phyloP scores from a whole-genome alignment of 2,329 filamentous ascomycete genomes.

The Lecanosticta acicola region DNA sequence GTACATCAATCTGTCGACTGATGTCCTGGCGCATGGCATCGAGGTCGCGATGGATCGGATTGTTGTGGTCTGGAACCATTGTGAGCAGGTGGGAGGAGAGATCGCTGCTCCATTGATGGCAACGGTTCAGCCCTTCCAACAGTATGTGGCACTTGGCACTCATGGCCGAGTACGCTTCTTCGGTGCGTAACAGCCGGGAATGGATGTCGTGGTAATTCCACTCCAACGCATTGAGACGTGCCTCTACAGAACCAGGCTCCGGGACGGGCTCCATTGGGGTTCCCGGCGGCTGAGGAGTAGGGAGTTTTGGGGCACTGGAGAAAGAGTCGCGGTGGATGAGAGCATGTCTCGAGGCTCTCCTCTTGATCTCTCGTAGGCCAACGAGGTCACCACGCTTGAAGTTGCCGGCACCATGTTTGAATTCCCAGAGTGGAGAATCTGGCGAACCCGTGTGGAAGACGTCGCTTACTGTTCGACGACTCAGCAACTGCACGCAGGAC shows the following conservation, averaged over 20 bases:
- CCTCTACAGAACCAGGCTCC: constrained; percentile 62
- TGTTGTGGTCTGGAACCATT: constrained; percentile 69
- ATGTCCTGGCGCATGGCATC: constrained; percentile 59
- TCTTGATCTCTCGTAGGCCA: constrained; percentile 89
- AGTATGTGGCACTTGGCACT: constrained; percentile 75
- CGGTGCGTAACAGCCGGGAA: constrained; percentile 68
- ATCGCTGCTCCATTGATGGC: constrained; percentile 77
- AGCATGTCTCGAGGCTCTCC: constrained; percentile 84
- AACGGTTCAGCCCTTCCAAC: constrained; percentile 72
- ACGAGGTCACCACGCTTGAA: constrained; percentile 94
- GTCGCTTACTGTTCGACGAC: constrained; percentile 69
- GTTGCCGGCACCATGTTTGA: constrained; percentile 94
- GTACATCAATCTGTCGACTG: constrained; percentile 54
- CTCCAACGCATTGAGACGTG: constrained; percentile 68
- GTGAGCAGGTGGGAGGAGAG: constrained; percentile 69
- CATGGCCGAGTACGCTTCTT: constrained; percentile 75
- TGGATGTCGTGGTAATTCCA: constrained; percentile 77
- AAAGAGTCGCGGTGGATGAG: constrained; percentile 90
- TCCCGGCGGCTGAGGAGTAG: constrained; percentile 74
- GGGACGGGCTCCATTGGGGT: constrained; percentile 55
- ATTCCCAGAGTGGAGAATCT: constrained; percentile 94
- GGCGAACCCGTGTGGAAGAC: constrained; percentile 94
- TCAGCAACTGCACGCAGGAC: not conserved
- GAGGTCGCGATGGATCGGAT: constrained; percentile 69
- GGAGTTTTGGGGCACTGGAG: constrained; percentile 61